A percentile compares a stretch with the other conserved stretches of the same genome.
phyloP scores from a whole-genome alignment of 148 eudicot genomes.

The Diospyros kaki region DNA sequence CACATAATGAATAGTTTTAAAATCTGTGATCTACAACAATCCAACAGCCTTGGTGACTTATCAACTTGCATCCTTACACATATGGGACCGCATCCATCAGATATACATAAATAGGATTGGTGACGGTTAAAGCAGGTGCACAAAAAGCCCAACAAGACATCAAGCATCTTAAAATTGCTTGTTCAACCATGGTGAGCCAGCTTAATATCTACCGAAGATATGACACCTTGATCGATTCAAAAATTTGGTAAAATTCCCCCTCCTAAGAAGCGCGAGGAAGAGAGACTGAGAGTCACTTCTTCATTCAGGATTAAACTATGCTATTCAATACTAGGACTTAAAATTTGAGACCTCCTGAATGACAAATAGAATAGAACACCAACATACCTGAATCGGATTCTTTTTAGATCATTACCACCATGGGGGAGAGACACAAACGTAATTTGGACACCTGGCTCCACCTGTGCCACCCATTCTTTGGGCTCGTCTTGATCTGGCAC shows the following conservation, averaged over 20 bases:
- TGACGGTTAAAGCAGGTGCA: background rate
- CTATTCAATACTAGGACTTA: background rate
- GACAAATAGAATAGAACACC: background rate
- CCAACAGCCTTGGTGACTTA: background rate
- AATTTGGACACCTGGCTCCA: conserved; percentile 97
- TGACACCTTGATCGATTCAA: conserved; percentile 58
- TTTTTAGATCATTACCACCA: conserved; percentile 91
- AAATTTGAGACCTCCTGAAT: background rate
- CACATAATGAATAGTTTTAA: background rate
- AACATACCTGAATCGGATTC: conserved; percentile 92
- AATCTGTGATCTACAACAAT: background rate
- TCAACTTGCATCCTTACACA: background rate
- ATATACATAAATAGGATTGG: background rate
- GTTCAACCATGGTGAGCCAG: background rate
- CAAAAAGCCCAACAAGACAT: background rate
- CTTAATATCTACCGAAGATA: conserved; percentile 21
- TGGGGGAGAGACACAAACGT: conserved; percentile 85
- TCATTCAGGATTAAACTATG: background rate
- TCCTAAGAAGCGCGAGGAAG: conserved; percentile 10
- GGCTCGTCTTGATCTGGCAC: conserved; percentile 75
- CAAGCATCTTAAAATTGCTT: background rate
- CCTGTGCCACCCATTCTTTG: conserved; percentile 98
- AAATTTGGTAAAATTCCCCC: background rate
- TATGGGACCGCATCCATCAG: background rate
- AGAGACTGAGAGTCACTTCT: background rate